These are phyloP conservation scores for Cladosporium sp. DNA, from an alignment of 2,329 filamentous ascomycete species.

Conservation along the genomic window DNA sequence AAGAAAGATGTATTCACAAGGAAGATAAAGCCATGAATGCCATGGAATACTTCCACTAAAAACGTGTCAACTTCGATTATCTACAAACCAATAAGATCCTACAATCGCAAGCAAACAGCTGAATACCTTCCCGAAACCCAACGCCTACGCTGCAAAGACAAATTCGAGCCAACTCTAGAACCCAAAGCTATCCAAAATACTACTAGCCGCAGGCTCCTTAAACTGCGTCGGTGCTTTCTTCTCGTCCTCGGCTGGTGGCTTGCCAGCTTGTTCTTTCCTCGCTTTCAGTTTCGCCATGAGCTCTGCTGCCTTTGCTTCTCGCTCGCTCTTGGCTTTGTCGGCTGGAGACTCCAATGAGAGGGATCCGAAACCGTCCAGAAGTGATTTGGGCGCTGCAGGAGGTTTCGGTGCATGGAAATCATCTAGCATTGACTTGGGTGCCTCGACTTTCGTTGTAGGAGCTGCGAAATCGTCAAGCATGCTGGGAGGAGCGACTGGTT, in stretches of 20 bases:
- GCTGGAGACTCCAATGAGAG: conserved; percentile 7
- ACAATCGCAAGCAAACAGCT: no score
- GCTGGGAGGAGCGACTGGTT: conserved; percentile 13
- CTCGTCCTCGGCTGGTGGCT: conserved; percentile 21
- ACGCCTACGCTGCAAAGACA: background rate
- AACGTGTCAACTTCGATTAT: no score
- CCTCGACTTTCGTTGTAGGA: background rate
- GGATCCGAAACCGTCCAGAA: conserved; percentile 21
- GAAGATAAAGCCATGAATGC: no score
- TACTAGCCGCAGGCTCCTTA: conserved; percentile 85
- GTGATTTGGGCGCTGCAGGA: conserved; percentile 10
- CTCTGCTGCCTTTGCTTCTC: conserved; percentile 29
- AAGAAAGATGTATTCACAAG: no score
- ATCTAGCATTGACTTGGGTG: conserved; percentile 21
- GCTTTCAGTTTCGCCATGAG: conserved; percentile 40
- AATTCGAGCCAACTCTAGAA: conserved; percentile 52
- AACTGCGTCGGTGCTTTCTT: conserved; percentile 72
- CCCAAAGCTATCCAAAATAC: conserved; percentile 87
- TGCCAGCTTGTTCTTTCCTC: conserved; percentile 28
- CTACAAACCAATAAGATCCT: no score
- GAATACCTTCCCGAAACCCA: no score
- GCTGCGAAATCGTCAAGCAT: conserved; percentile 18
- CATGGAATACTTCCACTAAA: no score
- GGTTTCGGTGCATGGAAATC: conserved; percentile 16
- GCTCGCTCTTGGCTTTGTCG: conserved; percentile 21